phyloP scores from a whole-genome alignment of 805 yeast species.

The Metschnikowia arizonensis region DNA sequence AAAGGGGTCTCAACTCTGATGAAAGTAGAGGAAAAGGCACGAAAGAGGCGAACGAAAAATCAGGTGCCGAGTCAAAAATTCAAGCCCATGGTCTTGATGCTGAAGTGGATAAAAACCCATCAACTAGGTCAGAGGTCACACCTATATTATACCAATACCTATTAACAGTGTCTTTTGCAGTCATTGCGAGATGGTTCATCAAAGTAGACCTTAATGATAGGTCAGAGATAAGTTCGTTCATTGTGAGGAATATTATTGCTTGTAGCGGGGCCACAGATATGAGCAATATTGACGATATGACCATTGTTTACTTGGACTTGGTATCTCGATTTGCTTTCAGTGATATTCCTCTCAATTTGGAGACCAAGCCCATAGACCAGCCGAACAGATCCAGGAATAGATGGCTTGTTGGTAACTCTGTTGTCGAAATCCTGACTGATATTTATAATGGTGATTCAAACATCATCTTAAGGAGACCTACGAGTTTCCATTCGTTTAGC shows the following conservation, averaged over 20 bases:
- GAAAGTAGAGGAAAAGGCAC: conserved; percentile 11
- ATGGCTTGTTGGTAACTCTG: conserved; percentile 61
- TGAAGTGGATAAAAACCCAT: conserved; percentile 50
- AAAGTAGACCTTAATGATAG: conserved; percentile 59
- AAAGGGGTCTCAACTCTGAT: conserved; percentile 18
- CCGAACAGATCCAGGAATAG: conserved; percentile 22
- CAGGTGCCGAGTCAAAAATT: not conserved
- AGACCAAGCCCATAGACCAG: conserved; percentile 8
- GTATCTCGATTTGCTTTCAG: conserved; percentile 63
- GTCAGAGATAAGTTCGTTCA: conserved; percentile 54
- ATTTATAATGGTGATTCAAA: conserved; percentile 47
- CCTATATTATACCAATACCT: conserved; percentile 58
- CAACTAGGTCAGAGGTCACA: conserved; percentile 46
- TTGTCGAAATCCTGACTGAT: conserved; percentile 55
- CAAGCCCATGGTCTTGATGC: conserved; percentile 42
- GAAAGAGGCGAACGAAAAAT: conserved; percentile 1
- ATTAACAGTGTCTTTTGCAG: conserved; percentile 58
- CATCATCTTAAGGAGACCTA: conserved; percentile 56
- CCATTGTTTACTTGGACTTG: conserved; percentile 63
- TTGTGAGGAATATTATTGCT: conserved; percentile 51
- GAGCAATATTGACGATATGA: conserved; percentile 45
- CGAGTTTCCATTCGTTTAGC: conserved; percentile 45
- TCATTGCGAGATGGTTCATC: conserved; percentile 69
- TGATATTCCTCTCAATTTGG: conserved; percentile 52
- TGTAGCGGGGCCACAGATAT: conserved; percentile 23